These are phyloP conservation scores for Sherardia arvensis DNA, from an alignment of 257 asterid species.

Conservation along the genomic window DNA sequence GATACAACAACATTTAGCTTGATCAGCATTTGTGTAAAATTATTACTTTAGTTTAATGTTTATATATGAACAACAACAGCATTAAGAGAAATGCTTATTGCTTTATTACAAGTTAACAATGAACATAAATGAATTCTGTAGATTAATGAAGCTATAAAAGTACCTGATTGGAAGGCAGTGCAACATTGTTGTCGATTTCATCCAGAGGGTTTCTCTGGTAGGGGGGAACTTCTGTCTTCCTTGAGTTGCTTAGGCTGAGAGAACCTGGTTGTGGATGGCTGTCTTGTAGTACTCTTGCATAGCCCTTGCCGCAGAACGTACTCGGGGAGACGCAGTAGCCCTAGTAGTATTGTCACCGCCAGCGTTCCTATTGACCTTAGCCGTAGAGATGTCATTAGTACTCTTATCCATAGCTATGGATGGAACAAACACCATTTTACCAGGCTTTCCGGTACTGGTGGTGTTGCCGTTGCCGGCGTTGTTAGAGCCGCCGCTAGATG, in stretches of 20 bases:
- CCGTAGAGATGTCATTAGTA: slow-evolving; percentile 21
- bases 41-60: too few relatives aligned
- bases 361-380: slow-evolving; percentile 75
- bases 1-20: too few relatives aligned
- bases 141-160: background rate
- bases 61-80: background rate
- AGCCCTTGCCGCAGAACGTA: slow-evolving; percentile 81
- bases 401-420: slow-evolving; percentile 51
- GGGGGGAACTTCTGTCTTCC: slow-evolving; percentile 82
- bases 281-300: slow-evolving; percentile 32
- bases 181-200: slow-evolving; percentile 64
- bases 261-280: slow-evolving; percentile 46
- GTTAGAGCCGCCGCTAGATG: slow-evolving; percentile 19
- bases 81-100: background rate
- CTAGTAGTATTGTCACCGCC: slow-evolving; percentile 44
- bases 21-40: slow-evolving; percentile 35
- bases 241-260: slow-evolving; percentile 88
- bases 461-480: slow-evolving; percentile 20
- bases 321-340: slow-evolving; percentile 66
- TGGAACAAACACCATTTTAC: slow-evolving; percentile 91
- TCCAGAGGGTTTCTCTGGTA: slow-evolving; percentile 65
- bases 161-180: slow-evolving; percentile 13
- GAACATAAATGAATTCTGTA: background rate
- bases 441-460: slow-evolving; percentile 44
- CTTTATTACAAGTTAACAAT: too few relatives aligned